Conservation (phyloP, 2,329 filamentous ascomycete genomes). For the Fusarium pseudograminearum region DNA sequence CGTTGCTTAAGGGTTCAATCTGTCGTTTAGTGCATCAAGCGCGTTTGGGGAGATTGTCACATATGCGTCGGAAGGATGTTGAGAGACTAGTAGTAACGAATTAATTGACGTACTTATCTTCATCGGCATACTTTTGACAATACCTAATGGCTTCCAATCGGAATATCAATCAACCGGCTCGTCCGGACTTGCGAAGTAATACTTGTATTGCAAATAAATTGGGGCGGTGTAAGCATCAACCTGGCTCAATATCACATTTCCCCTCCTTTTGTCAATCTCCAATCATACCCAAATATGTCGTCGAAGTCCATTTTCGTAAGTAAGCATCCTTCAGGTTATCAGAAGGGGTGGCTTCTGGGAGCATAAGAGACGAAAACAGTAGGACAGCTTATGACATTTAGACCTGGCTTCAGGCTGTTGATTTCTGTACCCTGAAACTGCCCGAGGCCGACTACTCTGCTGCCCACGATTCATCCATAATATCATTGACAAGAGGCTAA, state of each 20-base stretch:
- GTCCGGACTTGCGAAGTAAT: neutral
- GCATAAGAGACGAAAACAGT: too few relatives aligned
- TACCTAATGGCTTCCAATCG: neutral
- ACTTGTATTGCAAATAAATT: neutral
- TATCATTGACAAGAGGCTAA: neutral
- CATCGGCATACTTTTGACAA: neutral
- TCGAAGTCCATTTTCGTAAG: constrained; percentile 21
- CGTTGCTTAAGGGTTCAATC: neutral
- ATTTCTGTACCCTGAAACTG: too few relatives aligned
- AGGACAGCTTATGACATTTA: too few relatives aligned
- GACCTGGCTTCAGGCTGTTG: too few relatives aligned
- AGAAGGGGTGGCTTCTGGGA: too few relatives aligned
- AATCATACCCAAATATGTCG: constrained; percentile 11
- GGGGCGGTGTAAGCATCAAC: neutral
- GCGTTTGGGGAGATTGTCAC: constrained; percentile 8
- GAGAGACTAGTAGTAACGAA: constrained; percentile 5
- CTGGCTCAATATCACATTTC: neutral
- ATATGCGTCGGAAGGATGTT: neutral
- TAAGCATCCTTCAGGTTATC: too few relatives aligned
- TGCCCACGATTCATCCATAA: fast-evolving
- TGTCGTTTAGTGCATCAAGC: neutral
- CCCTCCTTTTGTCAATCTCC: neutral
- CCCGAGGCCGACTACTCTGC: too few relatives aligned
- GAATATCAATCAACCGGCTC: neutral
- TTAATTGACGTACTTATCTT: constrained; percentile 5